These are phyloP conservation scores for Patellifolia procumbens DNA, from an alignment of 179 eudicot genomes.

Conservation along the genomic window DNA sequence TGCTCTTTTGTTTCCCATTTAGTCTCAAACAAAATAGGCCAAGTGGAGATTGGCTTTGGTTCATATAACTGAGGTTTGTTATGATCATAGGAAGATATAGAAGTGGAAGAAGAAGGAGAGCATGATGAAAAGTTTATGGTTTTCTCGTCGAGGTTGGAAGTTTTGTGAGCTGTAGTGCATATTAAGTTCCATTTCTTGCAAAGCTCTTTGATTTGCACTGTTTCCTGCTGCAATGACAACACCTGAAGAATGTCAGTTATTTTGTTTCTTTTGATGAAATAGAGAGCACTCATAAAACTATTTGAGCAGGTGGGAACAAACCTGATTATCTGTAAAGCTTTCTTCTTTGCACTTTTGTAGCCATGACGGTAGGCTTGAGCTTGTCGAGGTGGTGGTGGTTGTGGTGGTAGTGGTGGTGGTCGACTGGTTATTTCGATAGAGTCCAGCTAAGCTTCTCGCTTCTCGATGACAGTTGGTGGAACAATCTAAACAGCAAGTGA, in stretches of 20 bases:
- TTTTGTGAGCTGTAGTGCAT: slow-evolving; percentile 56
- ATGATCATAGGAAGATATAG: slow-evolving; percentile 48
- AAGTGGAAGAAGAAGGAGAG: slow-evolving; percentile 55
- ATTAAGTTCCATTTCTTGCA: slow-evolving; percentile 78
- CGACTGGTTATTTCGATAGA: slow-evolving; percentile 21
- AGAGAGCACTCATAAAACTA: neutral
- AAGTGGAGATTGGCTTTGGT: slow-evolving; percentile 29
- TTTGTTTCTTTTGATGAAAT: neutral
- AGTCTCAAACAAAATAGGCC: slow-evolving; percentile 50
- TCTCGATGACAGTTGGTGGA: slow-evolving; percentile 34
- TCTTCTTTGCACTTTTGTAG: slow-evolving; percentile 70
- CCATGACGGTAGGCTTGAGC: slow-evolving; percentile 75
- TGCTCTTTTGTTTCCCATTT: slow-evolving; percentile 41
- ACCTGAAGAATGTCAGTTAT: neutral
- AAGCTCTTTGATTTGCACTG: slow-evolving; percentile 53
- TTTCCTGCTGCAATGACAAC: slow-evolving; percentile 41
- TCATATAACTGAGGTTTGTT: slow-evolving; percentile 25
- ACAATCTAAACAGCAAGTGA: slow-evolving; percentile 56
- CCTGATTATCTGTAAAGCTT: slow-evolving; percentile 45
- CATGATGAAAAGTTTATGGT: slow-evolving; percentile 40
- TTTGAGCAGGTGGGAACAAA: neutral
- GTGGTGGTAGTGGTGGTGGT: slow-evolving; percentile 27
- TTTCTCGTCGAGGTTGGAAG: slow-evolving; percentile 41
- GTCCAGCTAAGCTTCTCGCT: slow-evolving; percentile 30
- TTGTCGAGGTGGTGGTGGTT: slow-evolving; percentile 35